Percentiles rank a stretch among this genome's conserved stretches.
Conservation (phyloP, 2,329 filamentous ascomycete species). For the Botrytis cinerea region DNA sequence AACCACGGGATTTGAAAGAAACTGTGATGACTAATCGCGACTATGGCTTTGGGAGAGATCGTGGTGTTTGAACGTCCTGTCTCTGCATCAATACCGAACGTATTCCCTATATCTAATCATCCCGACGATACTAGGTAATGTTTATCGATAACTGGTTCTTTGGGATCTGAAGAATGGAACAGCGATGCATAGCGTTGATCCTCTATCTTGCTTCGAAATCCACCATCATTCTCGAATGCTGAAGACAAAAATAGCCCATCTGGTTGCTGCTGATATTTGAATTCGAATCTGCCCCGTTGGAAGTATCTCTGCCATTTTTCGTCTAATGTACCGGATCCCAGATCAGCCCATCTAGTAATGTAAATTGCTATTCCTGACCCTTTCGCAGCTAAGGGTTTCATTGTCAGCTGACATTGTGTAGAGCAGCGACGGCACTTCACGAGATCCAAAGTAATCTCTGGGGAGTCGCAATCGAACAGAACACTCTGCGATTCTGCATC, state of each 20-base stretch:
- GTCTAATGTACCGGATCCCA: neutral
- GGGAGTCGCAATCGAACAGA: no score
- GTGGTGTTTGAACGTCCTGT: neutral
- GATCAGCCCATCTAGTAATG: neutral
- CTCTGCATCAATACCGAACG: neutral
- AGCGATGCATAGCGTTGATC: neutral
- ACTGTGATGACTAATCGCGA: neutral
- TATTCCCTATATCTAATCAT: neutral
- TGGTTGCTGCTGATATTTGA: neutral
- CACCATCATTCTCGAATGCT: neutral
- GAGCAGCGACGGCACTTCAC: neutral
- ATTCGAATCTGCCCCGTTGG: neutral
- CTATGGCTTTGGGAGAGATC: neutral
- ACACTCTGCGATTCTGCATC: neutral
- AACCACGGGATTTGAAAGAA: neutral
- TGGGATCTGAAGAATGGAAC: neutral
- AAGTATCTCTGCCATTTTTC: neutral
- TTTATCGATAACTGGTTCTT: neutral
- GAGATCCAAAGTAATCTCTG: neutral
- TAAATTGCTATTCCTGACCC: neutral
- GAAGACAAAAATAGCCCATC: neutral
- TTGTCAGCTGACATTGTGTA: neutral
- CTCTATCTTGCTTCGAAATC: constrained; percentile 1
- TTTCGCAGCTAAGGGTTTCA: neutral
- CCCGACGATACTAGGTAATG: neutral